Evolutionary conservation across 1,284 basidiomycete genomes (phyloP), one percentile per base, ranked within the genome.

Genomic region (Mycosarcoma mackinlayi): DNA sequence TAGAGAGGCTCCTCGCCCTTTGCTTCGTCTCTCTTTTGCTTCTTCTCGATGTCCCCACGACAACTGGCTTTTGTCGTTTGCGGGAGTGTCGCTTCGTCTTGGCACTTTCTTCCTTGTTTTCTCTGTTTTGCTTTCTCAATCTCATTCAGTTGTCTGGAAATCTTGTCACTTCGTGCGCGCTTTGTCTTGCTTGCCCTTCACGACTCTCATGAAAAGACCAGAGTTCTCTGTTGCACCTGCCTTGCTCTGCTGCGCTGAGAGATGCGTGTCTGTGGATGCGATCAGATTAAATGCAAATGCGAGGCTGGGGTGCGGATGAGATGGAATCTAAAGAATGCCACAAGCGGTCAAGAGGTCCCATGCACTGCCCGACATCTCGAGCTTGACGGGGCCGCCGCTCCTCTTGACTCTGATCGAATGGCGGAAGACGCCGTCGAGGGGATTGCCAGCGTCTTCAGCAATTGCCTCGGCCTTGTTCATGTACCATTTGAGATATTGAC

Each of bases 401-500:
- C 67, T 37, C 27, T 61, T 65, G 40, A 70, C 46, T 44, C 51
- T 65, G 62, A 70, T 70, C 6, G 67, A 65, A 37, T 70, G 67
- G 27, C 67, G 52, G 42, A 69, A 63, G 19, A 53, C 44, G 6
- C 60, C 56, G 13, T 62, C 25, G 31, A 61, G 24, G 24, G 51
- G 42, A 13, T 46, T 51, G 16, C 35, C 56, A 4, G 56, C 56
- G n/a, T 69, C 52, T 24, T 60, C 48, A 10, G 66, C 60, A 33
- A 69, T 69, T 14, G 66, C 66, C 25, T 69, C 52, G 14, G 60
- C 45, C 30, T 52, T 65, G 48, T 45, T 54, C 21, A 96, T 94
- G 87, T 88, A 93, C 94, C 94, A 98, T 71, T 86, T 86, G 51
- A 98, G 82, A 33, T 84, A 87, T 84, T 87, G 87, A 2, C 91